Conservation (phyloP, 108 stramenopile species). For the Fragilaria radians region DNA sequence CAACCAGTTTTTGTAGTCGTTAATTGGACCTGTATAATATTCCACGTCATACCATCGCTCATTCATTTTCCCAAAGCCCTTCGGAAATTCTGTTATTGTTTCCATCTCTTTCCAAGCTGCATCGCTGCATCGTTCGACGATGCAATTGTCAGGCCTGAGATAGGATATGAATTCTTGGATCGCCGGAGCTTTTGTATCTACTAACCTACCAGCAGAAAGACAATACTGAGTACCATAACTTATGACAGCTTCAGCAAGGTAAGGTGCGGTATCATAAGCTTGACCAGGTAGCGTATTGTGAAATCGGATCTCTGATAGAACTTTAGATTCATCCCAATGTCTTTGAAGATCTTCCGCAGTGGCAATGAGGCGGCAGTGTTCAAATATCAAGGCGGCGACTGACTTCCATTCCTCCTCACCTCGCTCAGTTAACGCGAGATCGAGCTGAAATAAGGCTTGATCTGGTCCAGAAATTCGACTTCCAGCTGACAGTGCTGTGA, state of each 20-base stretch:
- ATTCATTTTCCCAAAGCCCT: slow-evolving; percentile 26
- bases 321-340: slow-evolving; percentile 50
- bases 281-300: slow-evolving; percentile 63
- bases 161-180: slow-evolving; percentile 33
- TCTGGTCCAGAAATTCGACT: slow-evolving; percentile 50
- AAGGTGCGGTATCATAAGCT: slow-evolving; percentile 64
- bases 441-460: slow-evolving; percentile 57
- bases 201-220: slow-evolving; percentile 60
- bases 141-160: slow-evolving; percentile 54
- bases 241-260: slow-evolving; percentile 39
- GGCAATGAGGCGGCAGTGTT: slow-evolving; percentile 52
- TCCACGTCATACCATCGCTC: slow-evolving; percentile 82
- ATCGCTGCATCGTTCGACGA: slow-evolving; percentile 77
- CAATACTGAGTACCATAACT: slow-evolving; percentile 63
- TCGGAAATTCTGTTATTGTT: not conserved
- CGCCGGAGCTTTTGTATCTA: slow-evolving; percentile 41
- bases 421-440: slow-evolving; percentile 58
- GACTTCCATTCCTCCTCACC: slow-evolving; percentile 73
- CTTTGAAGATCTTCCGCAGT: slow-evolving; percentile 26
- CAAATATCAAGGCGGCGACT: slow-evolving; percentile 52
- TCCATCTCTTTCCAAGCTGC: slow-evolving; percentile 55
- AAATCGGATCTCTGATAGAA: slow-evolving; percentile 55
- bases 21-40: slow-evolving; percentile 52
- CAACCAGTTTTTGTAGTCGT: not conserved
- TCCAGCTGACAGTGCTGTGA: slow-evolving; percentile 55